phyloP scores from a whole-genome alignment of 345 rosid genomes.

The Fremontodendron californicum region DNA sequence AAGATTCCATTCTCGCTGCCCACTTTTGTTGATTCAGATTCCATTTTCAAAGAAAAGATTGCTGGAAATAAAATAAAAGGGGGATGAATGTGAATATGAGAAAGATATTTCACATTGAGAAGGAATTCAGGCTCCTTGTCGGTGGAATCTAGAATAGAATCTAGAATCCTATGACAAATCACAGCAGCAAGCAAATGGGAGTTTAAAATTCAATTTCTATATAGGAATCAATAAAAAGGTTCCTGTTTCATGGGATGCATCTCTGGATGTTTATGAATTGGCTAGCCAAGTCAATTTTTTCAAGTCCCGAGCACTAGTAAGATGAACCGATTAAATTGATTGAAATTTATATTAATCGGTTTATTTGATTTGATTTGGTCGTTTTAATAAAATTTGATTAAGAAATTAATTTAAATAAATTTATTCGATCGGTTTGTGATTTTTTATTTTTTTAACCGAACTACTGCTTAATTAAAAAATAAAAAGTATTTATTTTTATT shows the following conservation, averaged over 20 bases:
- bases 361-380: too few species aligned
- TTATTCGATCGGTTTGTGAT: too few species aligned
- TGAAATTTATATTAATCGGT: too few species aligned
- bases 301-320: too few species aligned
- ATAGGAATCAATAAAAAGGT: neutral
- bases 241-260: neutral
- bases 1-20: neutral
- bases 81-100: neutral
- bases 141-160: neutral
- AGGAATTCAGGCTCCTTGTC: neutral
- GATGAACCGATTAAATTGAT: too few species aligned
- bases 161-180: neutral
- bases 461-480: too few species aligned
- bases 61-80: neutral
- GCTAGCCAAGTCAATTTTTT: neutral
- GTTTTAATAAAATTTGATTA: too few species aligned
- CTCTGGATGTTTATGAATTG: neutral
- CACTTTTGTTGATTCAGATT: neutral
- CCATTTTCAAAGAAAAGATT: too few species aligned
- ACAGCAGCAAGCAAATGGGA: neutral
- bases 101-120: neutral
- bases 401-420: too few species aligned
- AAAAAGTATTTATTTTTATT: too few species aligned
- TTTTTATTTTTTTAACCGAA: too few species aligned
- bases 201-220: neutral